A percentile compares a stretch with the other conserved stretches of the same genome.
Evolutionary conservation across 768 basidiomycete species (phyloP).

Genomic region (Arthromyces matolae): DNA sequence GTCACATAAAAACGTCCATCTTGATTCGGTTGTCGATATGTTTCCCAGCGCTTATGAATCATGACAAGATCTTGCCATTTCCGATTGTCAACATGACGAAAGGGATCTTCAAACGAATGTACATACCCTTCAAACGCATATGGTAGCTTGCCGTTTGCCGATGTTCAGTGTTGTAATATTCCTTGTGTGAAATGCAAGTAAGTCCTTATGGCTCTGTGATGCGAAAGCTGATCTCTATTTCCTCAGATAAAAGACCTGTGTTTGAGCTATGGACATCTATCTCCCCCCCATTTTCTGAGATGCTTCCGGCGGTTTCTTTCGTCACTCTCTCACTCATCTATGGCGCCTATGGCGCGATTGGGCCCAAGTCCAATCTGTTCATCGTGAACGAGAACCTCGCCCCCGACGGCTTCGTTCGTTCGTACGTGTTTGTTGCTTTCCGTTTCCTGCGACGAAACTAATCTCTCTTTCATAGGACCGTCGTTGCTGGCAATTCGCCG

Average conservation of each 20-base stretch:
- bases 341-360: constrained; percentile 17
- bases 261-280: not conserved
- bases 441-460: not conserved
- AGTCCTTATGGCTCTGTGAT: not conserved
- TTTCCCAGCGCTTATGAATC: no score
- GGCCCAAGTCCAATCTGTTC: constrained; percentile 30
- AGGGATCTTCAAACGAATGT: no score
- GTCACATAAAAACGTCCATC: no score
- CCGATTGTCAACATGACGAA: no score
- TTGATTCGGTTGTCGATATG: no score
- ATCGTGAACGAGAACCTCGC: constrained; percentile 40
- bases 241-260: not conserved
- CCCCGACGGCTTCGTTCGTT: constrained; percentile 42
- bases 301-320: not conserved
- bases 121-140: no score
- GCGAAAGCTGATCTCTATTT: no score
- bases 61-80: no score
- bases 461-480: constrained; percentile 2
- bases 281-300: not conserved
- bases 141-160: no score
- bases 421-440: constrained; percentile 5
- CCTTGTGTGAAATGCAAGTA: not conserved
- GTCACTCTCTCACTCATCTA: not conserved
- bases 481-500: constrained; percentile 24
- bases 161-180: not conserved